Evolutionary conservation across 257 asterid species (phyloP).

Genomic region (Forsythia suspensa): DNA sequence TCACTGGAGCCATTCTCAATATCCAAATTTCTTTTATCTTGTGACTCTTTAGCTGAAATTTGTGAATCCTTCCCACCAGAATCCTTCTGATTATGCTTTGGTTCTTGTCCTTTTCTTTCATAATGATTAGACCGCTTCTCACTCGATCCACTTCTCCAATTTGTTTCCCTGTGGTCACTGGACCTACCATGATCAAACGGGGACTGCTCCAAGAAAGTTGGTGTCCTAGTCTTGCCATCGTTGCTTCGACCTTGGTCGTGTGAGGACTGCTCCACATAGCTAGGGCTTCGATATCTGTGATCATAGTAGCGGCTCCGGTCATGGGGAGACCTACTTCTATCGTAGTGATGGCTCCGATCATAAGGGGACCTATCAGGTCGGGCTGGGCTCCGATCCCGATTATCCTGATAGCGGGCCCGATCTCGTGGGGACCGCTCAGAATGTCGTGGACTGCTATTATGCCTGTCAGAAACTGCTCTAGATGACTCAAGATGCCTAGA

Average conservation of each 20-base stretch:
- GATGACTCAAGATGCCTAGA: constrained; percentile 74
- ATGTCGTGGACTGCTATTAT: constrained; percentile 70
- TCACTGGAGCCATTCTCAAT: constrained; percentile 35
- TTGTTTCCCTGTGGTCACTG: constrained; percentile 41
- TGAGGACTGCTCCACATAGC: constrained; percentile 63
- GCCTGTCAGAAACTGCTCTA: constrained; percentile 57
- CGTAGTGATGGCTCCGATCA: constrained; percentile 45
- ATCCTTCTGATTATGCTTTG: constrained; percentile 54
- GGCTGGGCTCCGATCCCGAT: constrained; percentile 64
- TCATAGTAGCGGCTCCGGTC: constrained; percentile 68
- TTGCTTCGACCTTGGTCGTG: constrained; percentile 62
- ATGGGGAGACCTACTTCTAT: constrained; percentile 76
- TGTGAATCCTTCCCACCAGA: constrained; percentile 47
- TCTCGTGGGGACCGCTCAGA: constrained; percentile 72
- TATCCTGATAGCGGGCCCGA: constrained; percentile 57
- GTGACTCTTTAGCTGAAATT: constrained; percentile 46
- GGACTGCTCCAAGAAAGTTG: constrained; percentile 59
- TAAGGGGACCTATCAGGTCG: constrained; percentile 50
- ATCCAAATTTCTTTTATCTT: constrained; percentile 45
- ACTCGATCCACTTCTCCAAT: constrained; percentile 49
- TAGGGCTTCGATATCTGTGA: constrained; percentile 69
- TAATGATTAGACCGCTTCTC: constrained; percentile 53
- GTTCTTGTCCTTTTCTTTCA: constrained; percentile 65
- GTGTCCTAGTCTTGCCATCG: constrained; percentile 64
- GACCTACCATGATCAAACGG: constrained; percentile 62